Evolutionary conservation across 2,329 filamentous ascomycete genomes (phyloP).

Genomic region (Xylariales sp.): DNA sequence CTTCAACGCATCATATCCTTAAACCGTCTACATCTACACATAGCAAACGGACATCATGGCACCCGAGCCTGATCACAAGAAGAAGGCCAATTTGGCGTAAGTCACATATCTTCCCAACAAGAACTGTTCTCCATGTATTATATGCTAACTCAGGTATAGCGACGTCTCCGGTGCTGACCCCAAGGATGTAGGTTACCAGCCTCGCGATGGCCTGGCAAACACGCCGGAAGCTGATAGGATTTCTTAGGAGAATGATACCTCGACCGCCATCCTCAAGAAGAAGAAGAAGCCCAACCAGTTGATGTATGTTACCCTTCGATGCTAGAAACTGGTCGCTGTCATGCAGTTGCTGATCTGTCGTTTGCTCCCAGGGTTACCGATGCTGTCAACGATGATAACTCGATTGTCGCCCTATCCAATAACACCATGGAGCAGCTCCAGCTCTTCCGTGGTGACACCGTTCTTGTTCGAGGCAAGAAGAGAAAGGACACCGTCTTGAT

Average conservation of each 20-base stretch:
- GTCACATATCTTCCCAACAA: constrained; percentile 27
- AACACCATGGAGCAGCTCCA: constrained; percentile 98
- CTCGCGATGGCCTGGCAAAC: constrained; percentile 11
- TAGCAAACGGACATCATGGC: constrained; percentile 56
- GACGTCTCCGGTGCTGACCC: constrained; percentile 85
- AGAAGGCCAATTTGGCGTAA: constrained; percentile 80
- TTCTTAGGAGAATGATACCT: constrained; percentile 75
- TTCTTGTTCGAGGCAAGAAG: constrained; percentile 99
- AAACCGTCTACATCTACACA: constrained; percentile 7
- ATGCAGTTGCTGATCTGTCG: constrained; percentile 2
- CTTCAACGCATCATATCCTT: constrained; percentile 1
- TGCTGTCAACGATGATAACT: constrained; percentile 99
- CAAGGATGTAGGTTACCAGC: constrained; percentile 63
- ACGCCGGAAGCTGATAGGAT: constrained; percentile 20
- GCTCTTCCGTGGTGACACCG: constrained; percentile 97
- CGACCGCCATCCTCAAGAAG: constrained; percentile 98
- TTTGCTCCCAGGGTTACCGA: constrained; percentile 74
- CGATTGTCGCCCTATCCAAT: constrained; percentile 95
- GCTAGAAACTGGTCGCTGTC: neutral
- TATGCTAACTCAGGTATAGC: constrained; percentile 41
- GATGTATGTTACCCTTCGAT: constrained; percentile 60
- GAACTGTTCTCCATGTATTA: neutral
- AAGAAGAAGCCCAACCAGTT: constrained; percentile 99
- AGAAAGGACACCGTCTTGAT: constrained; percentile 98
- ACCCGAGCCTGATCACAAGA: constrained; percentile 67